Evolutionary conservation across 2,329 filamentous ascomycete species (phyloP), one percentile per base, ranked within the genome.

Genomic region (Colletotrichum nymphaeae): DNA sequence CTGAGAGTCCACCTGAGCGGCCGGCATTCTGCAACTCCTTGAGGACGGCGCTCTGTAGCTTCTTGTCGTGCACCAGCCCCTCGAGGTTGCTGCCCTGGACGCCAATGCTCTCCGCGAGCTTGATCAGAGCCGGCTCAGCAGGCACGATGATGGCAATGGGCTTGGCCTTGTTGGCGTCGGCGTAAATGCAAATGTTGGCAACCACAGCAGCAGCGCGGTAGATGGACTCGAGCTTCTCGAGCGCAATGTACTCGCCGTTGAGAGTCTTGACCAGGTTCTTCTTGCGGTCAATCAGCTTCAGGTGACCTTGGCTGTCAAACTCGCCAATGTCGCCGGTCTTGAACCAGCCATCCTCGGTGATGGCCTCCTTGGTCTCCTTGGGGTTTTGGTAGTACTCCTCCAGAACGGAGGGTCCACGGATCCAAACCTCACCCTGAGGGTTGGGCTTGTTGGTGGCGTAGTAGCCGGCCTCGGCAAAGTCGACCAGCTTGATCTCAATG

Each of bases 181-280:
- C 88, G 74, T 89, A 88, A 26, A 89, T 86, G 81, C 88, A 89
- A 74, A 90, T 89, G 78, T 90, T 90, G 75, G 83, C 86, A 12
- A 90, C 88, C 9, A 89, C 83, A 19, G 80, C 77, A 5, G 85
- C 81, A 28, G 88, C 85, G 26, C 88, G 87, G 81, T 88, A 88
- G 73, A 88, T 81, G 22, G 87, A 87, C 80, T 89, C 87, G 69
- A 89, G 85, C 83, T 93, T 95, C 87, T 95, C 93, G 12, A 95
- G 87, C 3, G 93, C 93, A 81, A 95, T 95, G 84, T 95, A 95
- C 85, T 95, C 93, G 79, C 93, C 93, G 78, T 94, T 93, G 69
- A 93, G 87, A 3, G 93, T 95, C 90, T 95, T 95, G 84, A 95
- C 92, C 76, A 97, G 84, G 84, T 96, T 96, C 91, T 96, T 96